These are phyloP conservation scores for Penicillium egyptiacum DNA, from an alignment of 495 filamentous ascomycete genomes.

Conservation along the genomic window DNA sequence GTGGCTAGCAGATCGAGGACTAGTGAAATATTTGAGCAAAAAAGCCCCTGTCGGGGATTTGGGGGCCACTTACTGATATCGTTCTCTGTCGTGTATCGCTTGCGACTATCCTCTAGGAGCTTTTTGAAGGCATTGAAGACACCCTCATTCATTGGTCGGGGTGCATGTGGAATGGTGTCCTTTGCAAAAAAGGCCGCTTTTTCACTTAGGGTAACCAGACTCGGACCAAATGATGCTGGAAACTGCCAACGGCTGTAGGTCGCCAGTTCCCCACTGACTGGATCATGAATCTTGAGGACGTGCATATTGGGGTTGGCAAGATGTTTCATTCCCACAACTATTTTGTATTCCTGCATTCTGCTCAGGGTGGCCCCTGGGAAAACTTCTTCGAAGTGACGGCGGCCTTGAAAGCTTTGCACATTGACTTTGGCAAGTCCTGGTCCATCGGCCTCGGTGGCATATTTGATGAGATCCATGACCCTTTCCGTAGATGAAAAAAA, in stretches of 20 bases:
- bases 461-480: conserved; percentile 16
- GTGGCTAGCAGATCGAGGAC: conserved; percentile 51
- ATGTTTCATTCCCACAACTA: conserved; percentile 26
- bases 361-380: conserved; percentile 21
- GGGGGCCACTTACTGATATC: conserved; percentile 28
- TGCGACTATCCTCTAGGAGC: conserved; percentile 19
- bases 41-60: background rate
- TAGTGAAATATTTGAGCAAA: conserved; percentile 14
- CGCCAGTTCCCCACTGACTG: conserved; percentile 15
- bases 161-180: conserved; percentile 18
- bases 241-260: conserved; percentile 28
- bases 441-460: conserved; percentile 26
- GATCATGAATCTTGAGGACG: conserved; percentile 25
- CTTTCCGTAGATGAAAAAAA: background rate
- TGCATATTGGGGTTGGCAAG: conserved; percentile 27
- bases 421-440: conserved; percentile 26
- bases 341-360: conserved; percentile 19
- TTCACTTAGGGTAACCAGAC: conserved; percentile 19
- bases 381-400: conserved; percentile 10
- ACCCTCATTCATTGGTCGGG: conserved; percentile 24
- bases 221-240: conserved; percentile 13
- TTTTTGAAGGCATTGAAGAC: conserved; percentile 17
- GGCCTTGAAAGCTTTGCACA: conserved; percentile 21
- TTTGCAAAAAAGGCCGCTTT: conserved; percentile 16
- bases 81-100: conserved; percentile 18